These are phyloP conservation scores for Cyclotella baltica DNA, from an alignment of 108 stramenopile species.

Conservation along the genomic window DNA sequence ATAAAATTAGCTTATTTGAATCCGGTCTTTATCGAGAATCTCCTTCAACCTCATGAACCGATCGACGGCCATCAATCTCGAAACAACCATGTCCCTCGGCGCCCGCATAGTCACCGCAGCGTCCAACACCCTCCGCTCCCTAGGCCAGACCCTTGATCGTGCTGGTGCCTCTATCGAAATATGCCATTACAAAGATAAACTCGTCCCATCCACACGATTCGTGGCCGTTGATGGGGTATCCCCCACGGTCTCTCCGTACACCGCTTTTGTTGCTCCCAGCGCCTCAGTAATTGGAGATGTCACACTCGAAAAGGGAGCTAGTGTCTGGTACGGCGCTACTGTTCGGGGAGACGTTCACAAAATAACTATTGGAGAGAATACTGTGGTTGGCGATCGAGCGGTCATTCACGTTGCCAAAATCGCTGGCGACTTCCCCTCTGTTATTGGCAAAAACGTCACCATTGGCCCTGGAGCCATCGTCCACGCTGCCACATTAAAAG, in stretches of 20 bases:
- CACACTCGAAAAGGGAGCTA: slow-evolving; percentile 71
- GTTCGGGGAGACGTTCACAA: slow-evolving; percentile 88
- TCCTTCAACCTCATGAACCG: no score
- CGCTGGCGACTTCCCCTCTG: slow-evolving; percentile 86
- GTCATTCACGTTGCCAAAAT: slow-evolving; percentile 96
- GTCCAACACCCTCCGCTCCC: slow-evolving; percentile 68
- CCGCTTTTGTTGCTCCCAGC: slow-evolving; percentile 84
- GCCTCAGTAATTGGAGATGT: slow-evolving; percentile 87
- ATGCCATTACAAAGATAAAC: slow-evolving; percentile 78
- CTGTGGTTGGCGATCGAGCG: slow-evolving; percentile 89
- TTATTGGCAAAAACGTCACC: slow-evolving; percentile 89
- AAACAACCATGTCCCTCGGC: slow-evolving; percentile 64
- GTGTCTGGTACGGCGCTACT: slow-evolving; percentile 91
- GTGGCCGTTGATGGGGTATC: slow-evolving; percentile 85
- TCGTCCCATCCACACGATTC: slow-evolving; percentile 90
- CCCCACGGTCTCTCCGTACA: slow-evolving; percentile 66
- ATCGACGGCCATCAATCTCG: not conserved
- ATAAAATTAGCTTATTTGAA: no score
- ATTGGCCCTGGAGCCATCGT: slow-evolving; percentile 86
- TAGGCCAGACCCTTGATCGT: slow-evolving; percentile 73
- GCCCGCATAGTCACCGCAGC: slow-evolving; percentile 71
- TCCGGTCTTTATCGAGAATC: no score
- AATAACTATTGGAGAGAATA: slow-evolving; percentile 83
- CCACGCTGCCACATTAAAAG: slow-evolving; percentile 91
- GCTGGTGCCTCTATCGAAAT: slow-evolving; percentile 83